Evolutionary conservation across 2,329 filamentous ascomycete genomes (phyloP).

Genomic region (Penicillium sp.): DNA sequence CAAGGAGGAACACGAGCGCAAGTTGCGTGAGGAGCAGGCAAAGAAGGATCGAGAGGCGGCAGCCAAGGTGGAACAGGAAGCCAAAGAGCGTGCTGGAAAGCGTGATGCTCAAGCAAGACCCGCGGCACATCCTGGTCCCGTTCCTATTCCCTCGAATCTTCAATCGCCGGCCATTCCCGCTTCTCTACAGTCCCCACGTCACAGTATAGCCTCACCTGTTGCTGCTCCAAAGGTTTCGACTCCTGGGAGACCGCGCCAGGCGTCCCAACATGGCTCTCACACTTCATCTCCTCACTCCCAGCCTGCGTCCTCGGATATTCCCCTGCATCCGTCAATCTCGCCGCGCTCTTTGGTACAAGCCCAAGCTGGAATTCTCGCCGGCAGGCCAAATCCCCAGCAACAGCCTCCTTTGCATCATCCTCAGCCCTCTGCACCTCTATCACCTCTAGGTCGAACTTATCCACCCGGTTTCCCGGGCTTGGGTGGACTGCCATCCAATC

Average conservation of each 20-base stretch:
- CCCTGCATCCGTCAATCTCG: conserved; percentile 59
- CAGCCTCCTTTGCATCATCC: conserved; percentile 55
- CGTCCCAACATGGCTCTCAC: conserved; percentile 74
- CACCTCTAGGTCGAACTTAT: conserved; percentile 62
- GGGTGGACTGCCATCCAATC: conserved; percentile 54
- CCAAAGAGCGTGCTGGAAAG: conserved; percentile 36
- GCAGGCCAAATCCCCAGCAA: conserved; percentile 57
- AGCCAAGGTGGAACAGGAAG: conserved; percentile 47
- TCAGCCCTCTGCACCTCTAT: conserved; percentile 61
- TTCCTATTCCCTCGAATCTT: conserved; percentile 54
- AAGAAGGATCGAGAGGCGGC: conserved; percentile 59
- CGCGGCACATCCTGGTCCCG: conserved; percentile 58
- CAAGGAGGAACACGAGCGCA: conserved; percentile 61
- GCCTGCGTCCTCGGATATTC: conserved; percentile 52
- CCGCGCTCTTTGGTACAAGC: conserved; percentile 61
- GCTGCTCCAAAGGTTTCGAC: conserved; percentile 80
- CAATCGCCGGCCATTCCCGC: conserved; percentile 52
- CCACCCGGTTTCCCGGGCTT: conserved; percentile 50
- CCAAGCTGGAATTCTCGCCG: conserved; percentile 62
- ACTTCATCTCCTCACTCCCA: conserved; percentile 62
- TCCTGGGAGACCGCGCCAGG: conserved; percentile 70
- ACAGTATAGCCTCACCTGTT: conserved; percentile 73
- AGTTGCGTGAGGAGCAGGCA: conserved; percentile 43
- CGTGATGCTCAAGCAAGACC: conserved; percentile 48
- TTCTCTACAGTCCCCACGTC: conserved; percentile 70